phyloP scores from a whole-genome alignment of 2,329 filamentous ascomycete genomes.

The Sporothrix protearum region DNA sequence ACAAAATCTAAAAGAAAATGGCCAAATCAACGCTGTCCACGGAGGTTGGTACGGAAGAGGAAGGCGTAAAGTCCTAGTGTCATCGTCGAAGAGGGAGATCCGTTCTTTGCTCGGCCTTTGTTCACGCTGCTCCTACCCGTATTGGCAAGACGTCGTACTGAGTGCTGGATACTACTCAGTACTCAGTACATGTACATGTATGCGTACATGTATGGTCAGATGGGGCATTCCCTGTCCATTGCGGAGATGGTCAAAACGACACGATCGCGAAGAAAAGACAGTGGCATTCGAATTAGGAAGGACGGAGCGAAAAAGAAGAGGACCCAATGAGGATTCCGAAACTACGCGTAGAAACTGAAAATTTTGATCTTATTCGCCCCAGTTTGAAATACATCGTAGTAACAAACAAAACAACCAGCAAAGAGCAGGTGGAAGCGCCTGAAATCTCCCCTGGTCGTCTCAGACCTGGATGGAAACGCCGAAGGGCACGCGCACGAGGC shows the following conservation, averaged over 20 bases:
- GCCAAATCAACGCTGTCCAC: background rate
- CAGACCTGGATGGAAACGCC: background rate
- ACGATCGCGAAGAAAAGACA: background rate
- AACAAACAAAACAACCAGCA: background rate
- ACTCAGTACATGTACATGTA: too few relatives aligned
- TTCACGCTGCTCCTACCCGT: background rate
- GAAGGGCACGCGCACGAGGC: background rate
- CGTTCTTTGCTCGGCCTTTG: background rate
- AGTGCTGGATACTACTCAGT: too few relatives aligned
- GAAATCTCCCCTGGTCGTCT: background rate
- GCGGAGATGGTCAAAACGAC: background rate
- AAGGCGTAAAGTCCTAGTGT: slow-evolving; percentile 19
- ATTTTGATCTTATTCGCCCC: background rate
- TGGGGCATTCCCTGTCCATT: background rate
- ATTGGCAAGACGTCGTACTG: background rate
- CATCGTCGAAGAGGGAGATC: background rate
- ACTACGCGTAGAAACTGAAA: slow-evolving; percentile 6
- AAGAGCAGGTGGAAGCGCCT: background rate
- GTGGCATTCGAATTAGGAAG: background rate
- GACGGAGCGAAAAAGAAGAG: background rate
- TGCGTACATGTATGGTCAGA: background rate
- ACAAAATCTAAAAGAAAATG: background rate
- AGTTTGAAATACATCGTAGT: background rate
- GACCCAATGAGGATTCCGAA: background rate
- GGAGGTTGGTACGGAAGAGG: slow-evolving; percentile 20